phyloP scores from a whole-genome alignment of 768 basidiomycete species.

The Amanita polypyramis region DNA sequence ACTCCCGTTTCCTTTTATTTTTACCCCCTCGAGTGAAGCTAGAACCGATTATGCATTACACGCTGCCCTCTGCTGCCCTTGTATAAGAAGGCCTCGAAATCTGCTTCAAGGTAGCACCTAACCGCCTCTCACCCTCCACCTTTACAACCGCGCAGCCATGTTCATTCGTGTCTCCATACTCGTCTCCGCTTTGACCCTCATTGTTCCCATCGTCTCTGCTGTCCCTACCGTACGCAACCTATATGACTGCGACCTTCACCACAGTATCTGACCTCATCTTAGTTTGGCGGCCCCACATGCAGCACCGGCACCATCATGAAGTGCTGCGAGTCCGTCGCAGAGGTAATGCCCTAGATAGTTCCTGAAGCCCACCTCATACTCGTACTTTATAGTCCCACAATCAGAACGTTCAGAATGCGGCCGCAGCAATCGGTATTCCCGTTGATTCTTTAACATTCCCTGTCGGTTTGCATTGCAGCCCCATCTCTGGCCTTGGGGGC shows the following conservation, averaged over 20 bases:
- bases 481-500: constrained; percentile 10
- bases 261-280: not conserved
- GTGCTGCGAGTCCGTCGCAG: constrained; percentile 15
- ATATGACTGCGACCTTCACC: no score
- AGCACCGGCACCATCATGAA: constrained; percentile 14
- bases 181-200: constrained; percentile 10
- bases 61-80: not conserved
- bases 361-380: not conserved
- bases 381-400: not conserved
- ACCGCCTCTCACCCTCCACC: not conserved
- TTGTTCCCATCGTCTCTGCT: constrained; percentile 16
- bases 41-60: not conserved
- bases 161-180: constrained; percentile 10
- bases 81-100: not conserved
- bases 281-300: constrained; percentile 13
- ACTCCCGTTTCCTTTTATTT: not conserved
- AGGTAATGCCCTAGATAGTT: constrained; percentile 6
- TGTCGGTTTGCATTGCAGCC: constrained; percentile 14
- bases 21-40: not conserved
- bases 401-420: not conserved
- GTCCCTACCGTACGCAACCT: not conserved
- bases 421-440: not conserved
- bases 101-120: not conserved
- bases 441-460: not conserved
- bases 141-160: constrained; percentile 8